A percentile compares a stretch with the other conserved stretches of the same genome.
Evolutionary conservation across 2,329 filamentous ascomycete species (phyloP).

Genomic region (Thermomyces lanuginosus): DNA sequence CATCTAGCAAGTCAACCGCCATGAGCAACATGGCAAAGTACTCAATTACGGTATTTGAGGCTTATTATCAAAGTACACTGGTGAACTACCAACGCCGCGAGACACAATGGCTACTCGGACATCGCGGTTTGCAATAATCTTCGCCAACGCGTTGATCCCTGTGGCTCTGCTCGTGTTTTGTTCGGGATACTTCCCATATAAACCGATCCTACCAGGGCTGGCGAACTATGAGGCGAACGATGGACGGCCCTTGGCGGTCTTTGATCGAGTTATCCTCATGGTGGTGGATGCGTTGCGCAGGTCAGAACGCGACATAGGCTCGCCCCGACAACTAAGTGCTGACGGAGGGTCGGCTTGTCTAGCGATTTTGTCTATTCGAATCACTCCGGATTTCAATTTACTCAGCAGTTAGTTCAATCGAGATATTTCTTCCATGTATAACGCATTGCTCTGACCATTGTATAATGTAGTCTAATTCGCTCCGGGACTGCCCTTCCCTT

Average conservation of each 20-base stretch:
- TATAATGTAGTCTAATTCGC: conserved; percentile 52
- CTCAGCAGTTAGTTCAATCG: conserved; percentile 50
- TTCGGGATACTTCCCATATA: conserved; percentile 92
- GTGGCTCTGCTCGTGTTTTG: conserved; percentile 63
- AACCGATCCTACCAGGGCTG: conserved; percentile 75
- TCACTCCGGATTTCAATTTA: conserved; percentile 68
- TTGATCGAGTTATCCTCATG: conserved; percentile 91
- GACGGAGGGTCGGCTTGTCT: conserved; percentile 7
- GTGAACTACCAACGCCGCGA: conserved; percentile 5
- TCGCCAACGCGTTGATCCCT: conserved; percentile 64
- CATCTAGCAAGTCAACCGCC: no score
- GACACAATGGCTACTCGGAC: conserved; percentile 4
- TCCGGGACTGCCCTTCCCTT: conserved; percentile 75
- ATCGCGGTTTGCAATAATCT: conserved; percentile 31
- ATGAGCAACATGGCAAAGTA: no score
- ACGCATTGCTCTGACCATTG: conserved; percentile 1
- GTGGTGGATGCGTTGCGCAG: conserved; percentile 88
- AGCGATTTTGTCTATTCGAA: conserved; percentile 87
- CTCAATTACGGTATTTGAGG: no score
- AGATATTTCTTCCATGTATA: background rate
- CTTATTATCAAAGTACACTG: background rate
- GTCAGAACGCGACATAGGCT: conserved; percentile 32
- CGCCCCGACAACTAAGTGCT: background rate
- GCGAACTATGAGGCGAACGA: conserved; percentile 47
- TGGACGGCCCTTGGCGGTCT: conserved; percentile 50